Base-by-base conservation (phyloP, 192 early-diverging fungal genomes). In the Coemansia sp. region DNA sequence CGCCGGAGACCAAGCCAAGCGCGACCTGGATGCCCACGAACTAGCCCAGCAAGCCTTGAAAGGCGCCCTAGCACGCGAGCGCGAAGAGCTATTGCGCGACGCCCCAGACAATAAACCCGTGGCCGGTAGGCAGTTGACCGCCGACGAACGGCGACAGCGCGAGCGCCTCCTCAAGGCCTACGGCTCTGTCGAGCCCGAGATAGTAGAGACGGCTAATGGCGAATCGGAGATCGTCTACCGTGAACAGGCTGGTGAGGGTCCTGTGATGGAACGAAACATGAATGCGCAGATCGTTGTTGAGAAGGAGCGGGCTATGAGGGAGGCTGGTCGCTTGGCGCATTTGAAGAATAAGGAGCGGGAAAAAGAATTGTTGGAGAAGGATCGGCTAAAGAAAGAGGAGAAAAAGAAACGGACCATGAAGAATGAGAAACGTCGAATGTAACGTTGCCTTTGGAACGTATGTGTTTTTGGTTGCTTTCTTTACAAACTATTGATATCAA, bases 341-440 rank as follows among this genome's bases (percentile, higher is more conserved):
- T 68, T 73, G 64, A 70, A 79, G 48, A 79, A 73, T 53, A 64
- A 73, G 16, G 67, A 70, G 50, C 59, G 65, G 18, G 71, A 79
- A 5, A 79, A 79, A 50, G 71, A 73, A 53, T 47, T 73, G 25
- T 38, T 67, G 3, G 72, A 79, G 41, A 43, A 50, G 21, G 71
- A 73, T 3, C 47, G 50, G 0, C 61, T 67, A 0, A 62, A 53
- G 16, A 70, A 76, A 11, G 68, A 76, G 39, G 66, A 79, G 59
- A 68, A 79, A 28, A 68, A 66, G 37, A 67, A 65, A 1, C 57
- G 71, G 37, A 79, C 76, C 0, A 73, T 73, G 68, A 79, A 79
- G 47, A 70, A 64, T 28, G 76, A 73, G 35, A 79, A 79, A 55
- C 67, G 76, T 12, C 37, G 76, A 38, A 79, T 79, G 76, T 73